A percentile compares a stretch with the other conserved stretches of the same genome.
phyloP scores from a whole-genome alignment of 306 rosid genomes.

The Aeschynomene evenia region DNA sequence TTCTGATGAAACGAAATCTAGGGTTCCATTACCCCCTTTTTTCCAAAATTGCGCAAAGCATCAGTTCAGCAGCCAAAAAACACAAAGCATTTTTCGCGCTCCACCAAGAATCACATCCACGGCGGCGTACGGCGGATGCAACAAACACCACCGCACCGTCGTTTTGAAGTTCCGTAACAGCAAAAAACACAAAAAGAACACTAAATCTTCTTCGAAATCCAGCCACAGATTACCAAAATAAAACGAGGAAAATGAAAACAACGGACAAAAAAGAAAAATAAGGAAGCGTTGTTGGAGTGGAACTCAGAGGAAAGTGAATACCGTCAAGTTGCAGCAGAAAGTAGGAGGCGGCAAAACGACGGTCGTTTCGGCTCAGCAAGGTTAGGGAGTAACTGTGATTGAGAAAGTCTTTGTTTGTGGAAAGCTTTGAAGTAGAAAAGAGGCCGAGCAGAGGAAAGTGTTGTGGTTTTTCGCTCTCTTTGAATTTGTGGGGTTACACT shows the following conservation, averaged over 20 bases:
- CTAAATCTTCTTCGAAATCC: neutral
- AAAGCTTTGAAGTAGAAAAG: neutral
- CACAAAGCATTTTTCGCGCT: neutral
- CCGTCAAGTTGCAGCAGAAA: neutral
- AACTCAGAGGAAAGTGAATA: neutral
- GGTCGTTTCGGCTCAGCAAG: neutral
- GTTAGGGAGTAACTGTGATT: too few relatives aligned
- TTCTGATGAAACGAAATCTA: neutral
- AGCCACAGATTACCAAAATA: neutral
- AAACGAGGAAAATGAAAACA: neutral
- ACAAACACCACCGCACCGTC: neutral
- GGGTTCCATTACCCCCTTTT: conserved; percentile 1
- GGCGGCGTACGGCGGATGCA: neutral
- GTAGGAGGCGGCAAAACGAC: neutral
- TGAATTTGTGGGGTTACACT: neutral
- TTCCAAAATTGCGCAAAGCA: neutral
- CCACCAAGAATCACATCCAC: neutral
- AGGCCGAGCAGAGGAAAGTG: neutral
- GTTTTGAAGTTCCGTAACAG: neutral
- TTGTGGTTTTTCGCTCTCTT: neutral
- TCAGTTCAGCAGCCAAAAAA: neutral
- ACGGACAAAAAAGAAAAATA: neutral
- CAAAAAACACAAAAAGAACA: neutral
- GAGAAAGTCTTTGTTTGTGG: neutral
- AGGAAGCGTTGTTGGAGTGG: neutral